phyloP scores from a whole-genome alignment of 768 basidiomycete species.

The Boletus edulis region DNA sequence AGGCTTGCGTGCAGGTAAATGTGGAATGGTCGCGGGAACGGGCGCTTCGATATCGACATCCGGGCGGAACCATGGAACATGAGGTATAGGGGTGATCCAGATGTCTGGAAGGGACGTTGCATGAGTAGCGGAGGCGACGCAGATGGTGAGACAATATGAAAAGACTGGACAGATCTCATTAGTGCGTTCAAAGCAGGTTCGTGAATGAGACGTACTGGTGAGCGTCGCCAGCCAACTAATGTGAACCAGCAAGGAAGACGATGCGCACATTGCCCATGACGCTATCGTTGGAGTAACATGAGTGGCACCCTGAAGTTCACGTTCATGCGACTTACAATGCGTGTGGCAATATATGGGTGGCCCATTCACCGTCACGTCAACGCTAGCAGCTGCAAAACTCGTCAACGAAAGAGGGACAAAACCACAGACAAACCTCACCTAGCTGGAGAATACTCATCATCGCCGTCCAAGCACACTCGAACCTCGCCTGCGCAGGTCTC shows the following conservation, averaged over 20 bases:
- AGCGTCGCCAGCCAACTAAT: slow-evolving; percentile 48
- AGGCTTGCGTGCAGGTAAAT: slow-evolving; percentile 9
- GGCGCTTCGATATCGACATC: slow-evolving; percentile 1
- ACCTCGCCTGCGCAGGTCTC: slow-evolving; percentile 41
- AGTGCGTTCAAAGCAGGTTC: not conserved
- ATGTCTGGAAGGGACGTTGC: slow-evolving; percentile 40
- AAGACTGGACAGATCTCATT: slow-evolving; percentile 36
- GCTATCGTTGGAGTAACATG: slow-evolving; percentile 21
- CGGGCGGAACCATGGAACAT: slow-evolving; percentile 56
- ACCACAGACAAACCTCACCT: slow-evolving; percentile 33
- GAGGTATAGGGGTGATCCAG: slow-evolving; percentile 52
- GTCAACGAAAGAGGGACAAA: not conserved
- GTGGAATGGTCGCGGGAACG: not conserved
- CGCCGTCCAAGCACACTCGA: slow-evolving; percentile 59
- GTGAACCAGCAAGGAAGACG: slow-evolving; percentile 46
- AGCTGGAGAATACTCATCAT: slow-evolving; percentile 48
- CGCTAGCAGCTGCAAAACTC: slow-evolving; percentile 42
- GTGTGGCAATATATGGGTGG: slow-evolving; percentile 36
- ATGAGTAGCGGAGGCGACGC: slow-evolving; percentile 48
- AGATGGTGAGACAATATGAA: slow-evolving; percentile 54
- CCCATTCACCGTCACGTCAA: slow-evolving; percentile 45
- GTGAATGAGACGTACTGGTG: slow-evolving; percentile 37
- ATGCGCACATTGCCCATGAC: slow-evolving; percentile 45
- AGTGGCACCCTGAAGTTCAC: slow-evolving; percentile 1
- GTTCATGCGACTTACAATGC: slow-evolving; percentile 31